phyloP scores from a whole-genome alignment of 1,284 basidiomycete species.

The Cystobasidium pallidum region DNA sequence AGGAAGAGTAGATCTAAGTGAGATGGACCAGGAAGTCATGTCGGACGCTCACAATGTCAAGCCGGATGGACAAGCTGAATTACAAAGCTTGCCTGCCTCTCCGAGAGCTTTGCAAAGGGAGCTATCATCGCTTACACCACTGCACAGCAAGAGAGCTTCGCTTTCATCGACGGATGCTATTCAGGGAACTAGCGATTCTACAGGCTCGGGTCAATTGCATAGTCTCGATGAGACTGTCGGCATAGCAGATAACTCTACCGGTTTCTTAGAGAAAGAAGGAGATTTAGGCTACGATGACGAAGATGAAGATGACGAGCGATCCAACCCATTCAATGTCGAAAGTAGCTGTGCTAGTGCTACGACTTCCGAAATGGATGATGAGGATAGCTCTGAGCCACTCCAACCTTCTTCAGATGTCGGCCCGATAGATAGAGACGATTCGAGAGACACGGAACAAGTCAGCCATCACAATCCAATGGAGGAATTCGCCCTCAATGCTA shows the following conservation, averaged over 20 bases:
- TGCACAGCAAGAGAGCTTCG: too few species aligned
- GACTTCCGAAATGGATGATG: not conserved
- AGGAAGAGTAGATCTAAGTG: conserved; percentile 24
- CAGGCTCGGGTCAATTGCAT: not conserved
- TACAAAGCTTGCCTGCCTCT: conserved; percentile 50
- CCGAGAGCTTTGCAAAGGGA: conserved; percentile 17
- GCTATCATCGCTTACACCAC: conserved; percentile 49
- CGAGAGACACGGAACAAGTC: not conserved
- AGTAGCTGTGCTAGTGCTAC: conserved; percentile 28
- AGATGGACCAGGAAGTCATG: conserved; percentile 44
- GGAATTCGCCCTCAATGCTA: conserved; percentile 14
- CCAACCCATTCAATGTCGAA: conserved; percentile 23
- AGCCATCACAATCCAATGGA: not conserved
- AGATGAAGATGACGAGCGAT: conserved; percentile 8
- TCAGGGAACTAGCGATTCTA: too few species aligned
- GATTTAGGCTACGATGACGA: conserved; percentile 26
- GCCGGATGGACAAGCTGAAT: conserved; percentile 50
- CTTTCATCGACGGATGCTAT: too few species aligned
- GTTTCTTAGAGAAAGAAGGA: conserved; percentile 10
- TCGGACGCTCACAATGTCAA: conserved; percentile 44
- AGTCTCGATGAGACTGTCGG: not conserved
- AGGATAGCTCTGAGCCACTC: not conserved
- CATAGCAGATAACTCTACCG: not conserved
- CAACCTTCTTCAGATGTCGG: not conserved
- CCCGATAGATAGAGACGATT: not conserved